Percentiles rank a stretch among this genome's conserved stretches.
Conservation (phyloP, 768 basidiomycete genomes). For the Leucocoprinus leucothites region DNA sequence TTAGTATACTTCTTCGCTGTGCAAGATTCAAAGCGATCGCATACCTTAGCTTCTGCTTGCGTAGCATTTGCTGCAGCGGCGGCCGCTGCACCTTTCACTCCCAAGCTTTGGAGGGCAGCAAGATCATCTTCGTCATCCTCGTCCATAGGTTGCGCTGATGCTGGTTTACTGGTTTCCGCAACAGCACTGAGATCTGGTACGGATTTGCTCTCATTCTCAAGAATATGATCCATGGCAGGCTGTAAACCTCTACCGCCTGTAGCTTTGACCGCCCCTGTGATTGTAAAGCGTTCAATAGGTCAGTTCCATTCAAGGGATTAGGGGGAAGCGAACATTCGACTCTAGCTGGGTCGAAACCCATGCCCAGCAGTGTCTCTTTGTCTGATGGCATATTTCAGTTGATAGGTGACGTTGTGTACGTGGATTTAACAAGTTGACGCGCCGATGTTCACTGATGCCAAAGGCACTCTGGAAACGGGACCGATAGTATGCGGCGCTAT, state of each 20-base stretch:
- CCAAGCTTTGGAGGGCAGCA: slow-evolving; percentile 53
- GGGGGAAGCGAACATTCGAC: slow-evolving; percentile 69
- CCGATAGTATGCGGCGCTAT: neutral
- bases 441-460: neutral
- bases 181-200: slow-evolving; percentile 61
- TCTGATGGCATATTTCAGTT: slow-evolving; percentile 49
- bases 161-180: slow-evolving; percentile 27
- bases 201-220: slow-evolving; percentile 75
- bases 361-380: slow-evolving; percentile 70
- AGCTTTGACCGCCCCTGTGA: slow-evolving; percentile 82
- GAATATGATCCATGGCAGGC: slow-evolving; percentile 85
- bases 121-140: slow-evolving; percentile 76
- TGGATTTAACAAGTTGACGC: slow-evolving; percentile 7
- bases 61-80: slow-evolving; percentile 27
- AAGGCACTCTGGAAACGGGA: neutral
- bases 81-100: slow-evolving; percentile 26
- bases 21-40: slow-evolving; percentile 10
- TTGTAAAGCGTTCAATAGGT: no score
- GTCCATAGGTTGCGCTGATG: slow-evolving; percentile 35
- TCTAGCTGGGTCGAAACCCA: slow-evolving; percentile 85
- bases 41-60: slow-evolving; percentile 62
- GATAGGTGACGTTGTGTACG: no score
- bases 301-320: slow-evolving; percentile 10
- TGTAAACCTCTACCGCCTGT: slow-evolving; percentile 84
- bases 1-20: neutral